Evolutionary conservation across 495 filamentous ascomycete genomes (phyloP).

Genomic region (Penicillium angulare): DNA sequence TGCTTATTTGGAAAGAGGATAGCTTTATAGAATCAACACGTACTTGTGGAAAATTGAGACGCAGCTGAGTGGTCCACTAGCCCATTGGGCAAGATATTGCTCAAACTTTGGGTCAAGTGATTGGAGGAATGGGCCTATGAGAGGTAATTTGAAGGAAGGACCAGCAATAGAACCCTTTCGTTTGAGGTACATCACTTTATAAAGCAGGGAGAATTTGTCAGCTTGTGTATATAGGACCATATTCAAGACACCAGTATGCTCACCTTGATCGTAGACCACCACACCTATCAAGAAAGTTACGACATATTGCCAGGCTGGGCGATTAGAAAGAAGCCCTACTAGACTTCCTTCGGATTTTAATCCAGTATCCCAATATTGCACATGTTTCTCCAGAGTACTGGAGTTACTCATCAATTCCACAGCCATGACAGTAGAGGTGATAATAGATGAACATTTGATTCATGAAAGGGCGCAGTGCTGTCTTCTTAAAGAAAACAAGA

Average conservation of each 20-base stretch:
- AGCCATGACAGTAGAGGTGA: neutral
- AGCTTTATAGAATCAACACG: constrained; percentile 26
- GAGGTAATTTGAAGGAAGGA: constrained; percentile 75
- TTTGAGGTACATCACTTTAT: constrained; percentile 70
- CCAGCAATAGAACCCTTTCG: constrained; percentile 82
- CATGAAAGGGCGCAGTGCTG: too few species aligned
- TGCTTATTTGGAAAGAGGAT: neutral
- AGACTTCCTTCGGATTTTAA: neutral
- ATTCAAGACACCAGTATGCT: neutral
- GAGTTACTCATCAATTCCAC: neutral
- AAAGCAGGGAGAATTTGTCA: neutral
- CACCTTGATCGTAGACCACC: constrained; percentile 37
- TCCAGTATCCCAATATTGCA: neutral
- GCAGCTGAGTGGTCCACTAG: constrained; percentile 81
- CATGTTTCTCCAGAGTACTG: neutral
- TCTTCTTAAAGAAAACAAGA: too few species aligned
- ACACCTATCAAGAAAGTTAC: constrained; percentile 22
- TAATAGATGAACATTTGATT: too few species aligned
- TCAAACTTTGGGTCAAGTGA: constrained; percentile 84
- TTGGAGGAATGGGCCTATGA: constrained; percentile 87
- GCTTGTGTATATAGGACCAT: too few species aligned
- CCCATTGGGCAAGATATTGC: constrained; percentile 81
- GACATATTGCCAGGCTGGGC: constrained; percentile 30
- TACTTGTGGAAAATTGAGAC: constrained; percentile 97
- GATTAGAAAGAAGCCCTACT: neutral